These are phyloP conservation scores for Corynascus novoguineensis DNA, from an alignment of 495 filamentous ascomycete genomes.

Conservation along the genomic window DNA sequence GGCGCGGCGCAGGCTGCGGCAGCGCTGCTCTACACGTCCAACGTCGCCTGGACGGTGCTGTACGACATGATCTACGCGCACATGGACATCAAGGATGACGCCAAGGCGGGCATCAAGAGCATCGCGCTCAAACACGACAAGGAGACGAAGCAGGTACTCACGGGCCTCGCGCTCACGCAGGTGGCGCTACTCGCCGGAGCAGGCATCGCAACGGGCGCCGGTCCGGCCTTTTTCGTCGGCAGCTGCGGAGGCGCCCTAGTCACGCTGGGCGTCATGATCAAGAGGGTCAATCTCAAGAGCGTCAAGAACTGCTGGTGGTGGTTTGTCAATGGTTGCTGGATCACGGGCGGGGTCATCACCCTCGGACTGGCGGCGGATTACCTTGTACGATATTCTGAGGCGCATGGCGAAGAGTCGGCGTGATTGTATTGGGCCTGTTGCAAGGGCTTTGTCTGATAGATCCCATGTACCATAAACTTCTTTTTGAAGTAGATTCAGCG, in stretches of 20 bases:
- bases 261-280: slow-evolving; percentile 81
- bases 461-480: slow-evolving; percentile 8
- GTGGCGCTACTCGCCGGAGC: slow-evolving; percentile 73
- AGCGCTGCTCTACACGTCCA: slow-evolving; percentile 72
- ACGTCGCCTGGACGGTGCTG: slow-evolving; percentile 87
- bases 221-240: slow-evolving; percentile 78
- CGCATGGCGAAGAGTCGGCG: slow-evolving; percentile 19
- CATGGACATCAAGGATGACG: slow-evolving; percentile 95
- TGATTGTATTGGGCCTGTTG: slow-evolving; percentile 14
- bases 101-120: slow-evolving; percentile 87
- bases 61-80: slow-evolving; percentile 99
- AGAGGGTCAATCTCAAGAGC: slow-evolving; percentile 74
- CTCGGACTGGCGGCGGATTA: slow-evolving; percentile 49
- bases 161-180: slow-evolving; percentile 67
- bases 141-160: slow-evolving; percentile 80
- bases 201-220: slow-evolving; percentile 65
- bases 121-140: slow-evolving; percentile 86
- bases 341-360: slow-evolving; percentile 51
- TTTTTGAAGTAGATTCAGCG: not conserved
- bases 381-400: slow-evolving; percentile 35
- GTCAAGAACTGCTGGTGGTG: slow-evolving; percentile 94
- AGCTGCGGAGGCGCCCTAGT: slow-evolving; percentile 77
- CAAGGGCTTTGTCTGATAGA: slow-evolving; percentile 8
- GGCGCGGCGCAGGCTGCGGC: slow-evolving; percentile 59
- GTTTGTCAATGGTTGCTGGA: slow-evolving; percentile 65